Percentiles rank a stretch among this genome's conserved stretches.
phyloP scores from a whole-genome alignment of 2,329 filamentous ascomycete genomes.

The Diaporthe ampelina region DNA sequence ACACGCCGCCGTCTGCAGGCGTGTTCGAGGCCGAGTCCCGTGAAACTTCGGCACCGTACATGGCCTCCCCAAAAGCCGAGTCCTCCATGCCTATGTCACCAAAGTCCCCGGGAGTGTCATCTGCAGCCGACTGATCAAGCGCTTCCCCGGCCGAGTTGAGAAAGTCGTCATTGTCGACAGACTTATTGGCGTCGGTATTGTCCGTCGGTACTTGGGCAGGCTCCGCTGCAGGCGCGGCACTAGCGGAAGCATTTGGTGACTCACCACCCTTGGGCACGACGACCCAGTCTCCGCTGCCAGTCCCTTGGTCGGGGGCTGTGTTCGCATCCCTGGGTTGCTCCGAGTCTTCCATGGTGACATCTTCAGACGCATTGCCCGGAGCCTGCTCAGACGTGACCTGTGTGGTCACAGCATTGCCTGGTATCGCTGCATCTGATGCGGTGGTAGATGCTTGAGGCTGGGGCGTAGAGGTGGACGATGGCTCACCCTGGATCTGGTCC shows the following conservation, averaged over 20 bases:
- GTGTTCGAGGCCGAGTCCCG: conserved; percentile 50
- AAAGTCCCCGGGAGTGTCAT: conserved; percentile 59
- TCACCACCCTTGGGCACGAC: conserved; percentile 76
- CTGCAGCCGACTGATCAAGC: conserved; percentile 70
- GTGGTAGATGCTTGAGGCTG: conserved; percentile 69
- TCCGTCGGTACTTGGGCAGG: conserved; percentile 13
- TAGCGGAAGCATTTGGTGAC: conserved; percentile 49
- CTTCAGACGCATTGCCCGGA: conserved; percentile 46
- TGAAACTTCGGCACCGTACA: conserved; percentile 71
- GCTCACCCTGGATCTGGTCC: conserved; percentile 76
- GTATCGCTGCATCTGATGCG: conserved; percentile 71
- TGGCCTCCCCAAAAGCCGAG: conserved; percentile 86
- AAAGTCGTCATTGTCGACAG: conserved; percentile 68
- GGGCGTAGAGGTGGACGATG: conserved; percentile 72
- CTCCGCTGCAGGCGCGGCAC: conserved; percentile 44
- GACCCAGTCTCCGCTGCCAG: conserved; percentile 78
- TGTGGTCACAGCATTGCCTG: conserved; percentile 61
- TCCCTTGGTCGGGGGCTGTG: conserved; percentile 64
- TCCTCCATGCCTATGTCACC: conserved; percentile 79
- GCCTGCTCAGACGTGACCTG: conserved; percentile 55
- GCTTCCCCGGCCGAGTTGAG: conserved; percentile 81
- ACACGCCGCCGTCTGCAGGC: conserved; percentile 49
- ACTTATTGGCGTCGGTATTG: conserved; percentile 24
- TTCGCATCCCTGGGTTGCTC: conserved; percentile 60
- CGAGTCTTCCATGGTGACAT: conserved; percentile 58